phyloP scores from a whole-genome alignment of 192 early-diverging fungal species.

The Podila epigama region DNA sequence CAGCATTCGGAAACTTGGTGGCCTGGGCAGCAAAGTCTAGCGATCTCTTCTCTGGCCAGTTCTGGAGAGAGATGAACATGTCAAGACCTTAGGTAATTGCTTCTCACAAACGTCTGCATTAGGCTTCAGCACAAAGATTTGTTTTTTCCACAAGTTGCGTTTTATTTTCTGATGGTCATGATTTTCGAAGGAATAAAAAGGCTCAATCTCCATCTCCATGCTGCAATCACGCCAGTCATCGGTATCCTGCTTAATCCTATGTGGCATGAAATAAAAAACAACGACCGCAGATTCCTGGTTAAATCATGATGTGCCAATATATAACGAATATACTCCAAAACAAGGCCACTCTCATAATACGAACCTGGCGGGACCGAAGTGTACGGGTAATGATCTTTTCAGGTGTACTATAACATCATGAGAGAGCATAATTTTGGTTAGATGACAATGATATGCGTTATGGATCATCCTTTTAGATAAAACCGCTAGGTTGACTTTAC shows the following conservation, averaged over 20 bases:
- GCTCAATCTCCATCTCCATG: neutral
- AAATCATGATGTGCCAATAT: neutral
- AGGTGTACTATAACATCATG: slow-evolving; percentile 65
- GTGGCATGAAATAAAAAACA: neutral
- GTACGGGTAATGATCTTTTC: slow-evolving; percentile 87
- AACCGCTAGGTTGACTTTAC: slow-evolving; percentile 47
- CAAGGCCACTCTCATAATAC: too few relatives aligned
- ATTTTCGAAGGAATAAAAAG: neutral
- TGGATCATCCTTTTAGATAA: neutral
- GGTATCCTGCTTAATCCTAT: slow-evolving; percentile 6
- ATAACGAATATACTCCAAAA: too few relatives aligned
- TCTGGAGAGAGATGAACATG: slow-evolving; percentile 45
- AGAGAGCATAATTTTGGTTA: neutral
- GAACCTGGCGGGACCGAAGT: slow-evolving; percentile 79
- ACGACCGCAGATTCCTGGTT: neutral
- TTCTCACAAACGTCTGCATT: neutral
- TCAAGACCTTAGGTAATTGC: neutral
- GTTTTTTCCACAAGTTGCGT: too few relatives aligned
- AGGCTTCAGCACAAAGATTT: too few relatives aligned
- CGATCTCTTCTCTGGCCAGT: slow-evolving; percentile 23
- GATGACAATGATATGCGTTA: too few relatives aligned
- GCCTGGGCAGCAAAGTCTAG: slow-evolving; percentile 28
- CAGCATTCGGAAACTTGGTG: slow-evolving; percentile 19
- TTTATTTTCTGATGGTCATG: neutral
- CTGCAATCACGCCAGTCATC: too few relatives aligned